These are phyloP conservation scores for Pseudogymnoascus sp. DNA, from an alignment of 2,329 filamentous ascomycete genomes.

Conservation along the genomic window DNA sequence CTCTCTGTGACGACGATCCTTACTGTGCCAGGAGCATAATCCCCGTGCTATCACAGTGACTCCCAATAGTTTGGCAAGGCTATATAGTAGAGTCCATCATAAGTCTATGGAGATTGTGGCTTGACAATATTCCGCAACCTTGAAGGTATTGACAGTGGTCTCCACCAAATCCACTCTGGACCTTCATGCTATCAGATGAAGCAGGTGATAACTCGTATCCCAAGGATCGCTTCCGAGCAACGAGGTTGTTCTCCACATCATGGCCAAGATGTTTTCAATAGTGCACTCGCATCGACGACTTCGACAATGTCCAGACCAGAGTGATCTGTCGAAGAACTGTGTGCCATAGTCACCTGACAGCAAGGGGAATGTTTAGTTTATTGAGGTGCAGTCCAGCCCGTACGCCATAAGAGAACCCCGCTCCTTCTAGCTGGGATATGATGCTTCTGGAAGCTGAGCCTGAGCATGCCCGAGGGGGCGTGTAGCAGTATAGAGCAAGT, in stretches of 20 bases:
- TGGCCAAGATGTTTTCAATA: background rate
- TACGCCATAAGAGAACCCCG: background rate
- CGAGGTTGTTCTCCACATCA: background rate
- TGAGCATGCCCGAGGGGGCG: background rate
- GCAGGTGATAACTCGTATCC: constrained; percentile 5
- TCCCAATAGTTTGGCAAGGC: background rate
- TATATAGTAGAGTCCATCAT: background rate
- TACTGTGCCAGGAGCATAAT: background rate
- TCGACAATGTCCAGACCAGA: background rate
- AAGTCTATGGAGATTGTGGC: background rate
- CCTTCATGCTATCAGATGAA: background rate
- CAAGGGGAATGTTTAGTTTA: background rate
- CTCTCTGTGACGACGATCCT: background rate
- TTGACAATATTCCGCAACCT: background rate
- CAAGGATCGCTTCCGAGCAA: background rate
- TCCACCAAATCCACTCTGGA: background rate
- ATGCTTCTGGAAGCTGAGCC: background rate
- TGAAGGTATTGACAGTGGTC: background rate
- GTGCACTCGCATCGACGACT: background rate
- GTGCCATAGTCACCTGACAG: background rate
- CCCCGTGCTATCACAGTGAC: background rate
- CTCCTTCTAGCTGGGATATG: background rate
- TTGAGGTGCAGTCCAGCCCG: background rate
- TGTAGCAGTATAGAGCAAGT: background rate
- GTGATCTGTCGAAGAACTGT: background rate